Percentiles rank a stretch among this genome's conserved stretches.
Conservation (phyloP, 176 grass and related monocot species). For the Puccinellia tenuiflora region DNA sequence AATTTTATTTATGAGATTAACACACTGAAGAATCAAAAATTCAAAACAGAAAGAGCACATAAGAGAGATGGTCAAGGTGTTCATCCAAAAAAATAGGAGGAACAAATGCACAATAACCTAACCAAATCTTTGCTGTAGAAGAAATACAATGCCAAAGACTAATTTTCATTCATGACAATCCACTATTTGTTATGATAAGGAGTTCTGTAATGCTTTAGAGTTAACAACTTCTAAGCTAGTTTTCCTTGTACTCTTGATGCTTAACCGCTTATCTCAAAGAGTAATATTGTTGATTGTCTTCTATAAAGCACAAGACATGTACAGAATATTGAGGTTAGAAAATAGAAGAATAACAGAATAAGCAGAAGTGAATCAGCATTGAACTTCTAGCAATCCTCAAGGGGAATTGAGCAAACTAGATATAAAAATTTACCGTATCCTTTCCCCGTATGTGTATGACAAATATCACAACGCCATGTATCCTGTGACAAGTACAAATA, state of each 20-base stretch:
- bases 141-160: background rate
- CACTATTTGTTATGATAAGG: background rate
- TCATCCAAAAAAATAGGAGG: background rate
- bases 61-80: background rate
- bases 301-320: background rate
- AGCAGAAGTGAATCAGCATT: background rate
- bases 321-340: background rate
- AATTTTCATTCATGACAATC: background rate
- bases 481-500: conserved; percentile 58
- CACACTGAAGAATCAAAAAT: conserved; percentile 2
- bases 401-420: conserved; percentile 3
- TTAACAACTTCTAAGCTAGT: background rate
- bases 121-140: background rate
- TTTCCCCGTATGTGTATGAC: conserved; percentile 70
- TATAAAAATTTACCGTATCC: conserved; percentile 67
- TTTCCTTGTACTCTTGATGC: background rate
- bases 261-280: background rate
- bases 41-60: background rate
- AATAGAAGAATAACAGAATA: conserved; percentile 10
- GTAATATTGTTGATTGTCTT: background rate
- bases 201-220: background rate
- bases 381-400: background rate
- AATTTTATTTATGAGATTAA: background rate
- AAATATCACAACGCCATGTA: conserved; percentile 83
- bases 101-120: background rate